A percentile compares a stretch with the other conserved stretches of the same genome.
phyloP scores from a whole-genome alignment of 306 rosid species.

The Senna siamea region DNA sequence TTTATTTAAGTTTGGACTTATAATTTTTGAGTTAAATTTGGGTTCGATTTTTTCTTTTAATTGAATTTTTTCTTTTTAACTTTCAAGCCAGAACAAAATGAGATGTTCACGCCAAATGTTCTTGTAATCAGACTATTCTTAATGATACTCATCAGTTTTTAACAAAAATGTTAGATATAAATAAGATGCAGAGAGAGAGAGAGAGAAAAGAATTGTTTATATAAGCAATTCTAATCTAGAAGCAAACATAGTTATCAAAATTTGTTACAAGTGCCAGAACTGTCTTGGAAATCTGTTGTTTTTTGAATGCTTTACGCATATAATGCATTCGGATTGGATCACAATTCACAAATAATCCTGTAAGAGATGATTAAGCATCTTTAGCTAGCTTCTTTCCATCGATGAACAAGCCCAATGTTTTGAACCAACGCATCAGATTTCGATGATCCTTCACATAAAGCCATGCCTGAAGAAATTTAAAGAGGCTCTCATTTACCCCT shows the following conservation, averaged over 20 bases:
- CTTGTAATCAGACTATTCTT: no score
- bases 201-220: no score
- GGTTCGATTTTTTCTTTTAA: no score
- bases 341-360: background rate
- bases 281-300: background rate
- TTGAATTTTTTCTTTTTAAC: no score
- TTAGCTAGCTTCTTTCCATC: constrained; percentile 53
- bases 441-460: constrained; percentile 91
- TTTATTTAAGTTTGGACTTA: no score
- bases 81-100: no score
- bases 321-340: background rate
- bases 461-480: constrained; percentile 95
- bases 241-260: background rate
- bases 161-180: no score
- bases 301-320: background rate
- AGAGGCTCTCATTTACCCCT: constrained; percentile 79
- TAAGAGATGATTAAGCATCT: constrained; percentile 40
- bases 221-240: background rate
- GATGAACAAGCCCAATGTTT: constrained; percentile 65
- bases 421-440: constrained; percentile 86
- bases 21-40: no score
- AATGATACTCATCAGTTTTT: no score
- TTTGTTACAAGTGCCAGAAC: background rate
- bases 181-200: no score
- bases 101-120: no score